A percentile compares a stretch with the other conserved stretches of the same genome.
phyloP scores from a whole-genome alignment of 495 filamentous ascomycete genomes.

The Talaromyces trachyspermus region DNA sequence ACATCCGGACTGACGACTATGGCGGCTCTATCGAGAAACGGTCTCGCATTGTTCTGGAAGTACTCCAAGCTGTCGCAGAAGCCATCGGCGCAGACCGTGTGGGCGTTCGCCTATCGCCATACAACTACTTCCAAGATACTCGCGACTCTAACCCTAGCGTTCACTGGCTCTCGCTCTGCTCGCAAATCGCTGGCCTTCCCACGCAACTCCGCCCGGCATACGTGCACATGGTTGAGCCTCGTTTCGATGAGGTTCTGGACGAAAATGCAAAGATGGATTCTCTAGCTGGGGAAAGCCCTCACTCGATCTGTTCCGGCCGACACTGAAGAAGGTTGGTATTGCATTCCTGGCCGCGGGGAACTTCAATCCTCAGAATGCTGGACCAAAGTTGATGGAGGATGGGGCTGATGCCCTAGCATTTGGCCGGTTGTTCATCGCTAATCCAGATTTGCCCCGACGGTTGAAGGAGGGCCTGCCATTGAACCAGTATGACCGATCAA shows the following conservation, averaged over 20 bases:
- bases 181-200: slow-evolving; percentile 21
- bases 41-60: slow-evolving; percentile 57
- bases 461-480: slow-evolving; percentile 50
- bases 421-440: slow-evolving; percentile 61
- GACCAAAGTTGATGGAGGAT: slow-evolving; percentile 15
- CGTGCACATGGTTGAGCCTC: slow-evolving; percentile 35
- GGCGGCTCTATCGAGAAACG: slow-evolving; percentile 68
- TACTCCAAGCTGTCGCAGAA: slow-evolving; percentile 50
- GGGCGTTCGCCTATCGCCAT: slow-evolving; percentile 60
- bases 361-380: slow-evolving; percentile 23
- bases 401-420: slow-evolving; percentile 40
- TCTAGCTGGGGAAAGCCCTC: slow-evolving; percentile 14
- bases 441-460: slow-evolving; percentile 61
- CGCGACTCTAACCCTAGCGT: slow-evolving; percentile 24
- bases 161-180: slow-evolving; percentile 20
- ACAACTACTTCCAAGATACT: slow-evolving; percentile 58
- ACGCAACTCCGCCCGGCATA: slow-evolving; percentile 22
- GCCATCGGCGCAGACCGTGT: slow-evolving; percentile 58
- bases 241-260: slow-evolving; percentile 40
- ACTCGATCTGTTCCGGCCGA: slow-evolving; percentile 21
- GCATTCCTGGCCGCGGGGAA: slow-evolving; percentile 25
- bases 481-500: slow-evolving; percentile 45
- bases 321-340: slow-evolving; percentile 24
- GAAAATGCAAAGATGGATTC: slow-evolving; percentile 37
- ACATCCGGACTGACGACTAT: slow-evolving; percentile 57